Evolutionary conservation across 371 early-diverging fungal species (phyloP).

Genomic region (Dipsacomyces acuminosporus): DNA sequence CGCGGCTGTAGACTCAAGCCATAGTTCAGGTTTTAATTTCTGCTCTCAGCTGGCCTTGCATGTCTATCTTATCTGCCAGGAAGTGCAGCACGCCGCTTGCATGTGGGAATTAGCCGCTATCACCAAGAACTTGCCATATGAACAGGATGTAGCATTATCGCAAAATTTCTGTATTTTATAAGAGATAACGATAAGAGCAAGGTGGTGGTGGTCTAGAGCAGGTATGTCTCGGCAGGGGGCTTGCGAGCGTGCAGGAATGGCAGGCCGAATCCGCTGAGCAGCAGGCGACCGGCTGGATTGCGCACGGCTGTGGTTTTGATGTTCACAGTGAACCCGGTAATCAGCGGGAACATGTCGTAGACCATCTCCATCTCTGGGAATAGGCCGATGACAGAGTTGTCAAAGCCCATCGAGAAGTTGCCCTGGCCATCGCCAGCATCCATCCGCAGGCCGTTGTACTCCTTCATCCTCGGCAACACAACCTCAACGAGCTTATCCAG

Average conservation of each 20-base stretch:
- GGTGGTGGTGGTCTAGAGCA: too few species aligned
- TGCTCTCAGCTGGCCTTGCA: too few species aligned
- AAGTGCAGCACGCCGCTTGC: too few species aligned
- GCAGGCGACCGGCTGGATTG: slow-evolving; percentile 74
- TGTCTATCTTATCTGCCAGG: too few species aligned
- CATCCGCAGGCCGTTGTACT: slow-evolving; percentile 78
- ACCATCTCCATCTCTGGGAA: slow-evolving; percentile 96
- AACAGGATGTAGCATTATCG: too few species aligned
- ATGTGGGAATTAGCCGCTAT: too few species aligned
- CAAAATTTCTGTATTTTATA: too few species aligned
- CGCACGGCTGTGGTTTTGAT: slow-evolving; percentile 80
- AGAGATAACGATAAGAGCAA: too few species aligned
- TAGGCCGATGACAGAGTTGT: slow-evolving; percentile 74
- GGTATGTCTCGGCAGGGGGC: slow-evolving; percentile 20
- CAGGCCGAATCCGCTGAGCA: slow-evolving; percentile 85
- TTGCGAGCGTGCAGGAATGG: slow-evolving; percentile 63
- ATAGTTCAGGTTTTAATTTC: too few species aligned
- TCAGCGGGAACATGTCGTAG: slow-evolving; percentile 85
- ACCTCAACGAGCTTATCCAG: slow-evolving; percentile 91
- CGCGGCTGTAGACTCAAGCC: too few species aligned
- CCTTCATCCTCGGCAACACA: slow-evolving; percentile 89
- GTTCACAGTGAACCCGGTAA: slow-evolving; percentile 81
- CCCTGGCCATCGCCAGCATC: slow-evolving; percentile 79
- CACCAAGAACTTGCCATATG: too few species aligned
- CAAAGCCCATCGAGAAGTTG: slow-evolving; percentile 78